These are phyloP conservation scores for Wickerhamiella kurtzmanii DNA, from an alignment of 805 yeast species.

Conservation along the genomic window DNA sequence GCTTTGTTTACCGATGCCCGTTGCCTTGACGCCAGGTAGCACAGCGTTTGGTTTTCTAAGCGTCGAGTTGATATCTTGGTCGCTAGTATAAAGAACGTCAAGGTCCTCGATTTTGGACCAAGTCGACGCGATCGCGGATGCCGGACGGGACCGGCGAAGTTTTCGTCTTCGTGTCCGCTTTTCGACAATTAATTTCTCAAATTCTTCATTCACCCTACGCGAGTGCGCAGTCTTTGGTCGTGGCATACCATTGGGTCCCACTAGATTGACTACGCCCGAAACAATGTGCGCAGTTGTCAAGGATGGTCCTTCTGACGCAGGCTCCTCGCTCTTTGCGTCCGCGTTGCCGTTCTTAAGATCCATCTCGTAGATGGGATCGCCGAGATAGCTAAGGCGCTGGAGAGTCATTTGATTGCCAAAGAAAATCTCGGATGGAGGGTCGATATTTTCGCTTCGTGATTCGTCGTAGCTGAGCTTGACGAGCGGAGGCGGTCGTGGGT, in stretches of 20 bases:
- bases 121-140: slow-evolving; percentile 20
- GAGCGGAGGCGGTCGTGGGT: slow-evolving; percentile 32
- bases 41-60: slow-evolving; percentile 6
- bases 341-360: neutral
- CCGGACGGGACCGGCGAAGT: slow-evolving; percentile 13
- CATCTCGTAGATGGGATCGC: neutral
- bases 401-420: slow-evolving; percentile 33
- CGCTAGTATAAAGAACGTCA: slow-evolving; percentile 27
- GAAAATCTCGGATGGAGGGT: slow-evolving; percentile 31
- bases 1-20: slow-evolving; percentile 10
- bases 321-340: neutral
- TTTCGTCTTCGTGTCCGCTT: slow-evolving; percentile 18
- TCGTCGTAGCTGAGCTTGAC: slow-evolving; percentile 21
- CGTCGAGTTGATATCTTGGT: slow-evolving; percentile 19
- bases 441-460: slow-evolving; percentile 30
- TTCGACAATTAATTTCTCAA: slow-evolving; percentile 9
- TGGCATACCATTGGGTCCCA: slow-evolving; percentile 8
- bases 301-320: slow-evolving; percentile 7
- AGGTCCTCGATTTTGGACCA: slow-evolving; percentile 22
- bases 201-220: slow-evolving; percentile 12
- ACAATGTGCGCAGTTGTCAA: neutral
- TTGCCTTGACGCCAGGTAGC: slow-evolving; percentile 15
- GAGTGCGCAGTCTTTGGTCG: slow-evolving; percentile 13
- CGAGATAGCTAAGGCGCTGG: slow-evolving; percentile 27
- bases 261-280: neutral